Conservation (phyloP, 2,329 filamentous ascomycete species). For the Exophiala dermatitidis region DNA sequence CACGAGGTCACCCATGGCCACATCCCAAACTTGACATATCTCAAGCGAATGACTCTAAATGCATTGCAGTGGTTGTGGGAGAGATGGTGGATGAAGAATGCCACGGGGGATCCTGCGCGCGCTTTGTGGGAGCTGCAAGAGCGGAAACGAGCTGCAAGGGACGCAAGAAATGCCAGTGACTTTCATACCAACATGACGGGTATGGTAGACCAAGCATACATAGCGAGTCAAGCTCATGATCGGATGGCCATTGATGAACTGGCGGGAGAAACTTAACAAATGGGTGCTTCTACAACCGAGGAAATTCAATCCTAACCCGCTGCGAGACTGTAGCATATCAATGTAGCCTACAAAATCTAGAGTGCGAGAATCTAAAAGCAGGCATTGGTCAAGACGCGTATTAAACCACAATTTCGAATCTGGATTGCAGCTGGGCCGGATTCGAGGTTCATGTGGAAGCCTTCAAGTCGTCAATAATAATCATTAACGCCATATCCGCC, state of each 20-base stretch:
- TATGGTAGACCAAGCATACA: background rate
- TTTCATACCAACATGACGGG: background rate
- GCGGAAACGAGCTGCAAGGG: constrained; percentile 4
- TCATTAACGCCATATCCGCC: too few species aligned
- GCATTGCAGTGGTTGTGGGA: constrained; percentile 72
- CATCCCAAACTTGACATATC: constrained; percentile 60
- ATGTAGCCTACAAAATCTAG: too few species aligned
- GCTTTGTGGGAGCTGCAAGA: constrained; percentile 20
- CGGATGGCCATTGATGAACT: background rate
- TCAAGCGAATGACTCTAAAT: constrained; percentile 57
- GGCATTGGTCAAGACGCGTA: too few species aligned
- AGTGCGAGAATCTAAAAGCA: too few species aligned
- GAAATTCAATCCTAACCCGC: too few species aligned
- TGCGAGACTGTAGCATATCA: too few species aligned
- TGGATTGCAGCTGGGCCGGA: too few species aligned
- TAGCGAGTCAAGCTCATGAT: background rate
- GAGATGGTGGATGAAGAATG: constrained; percentile 26
- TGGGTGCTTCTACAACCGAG: too few species aligned
- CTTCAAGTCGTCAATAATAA: too few species aligned
- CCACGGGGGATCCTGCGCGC: constrained; percentile 13
- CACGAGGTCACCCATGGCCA: constrained; percentile 79
- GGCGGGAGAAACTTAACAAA: background rate
- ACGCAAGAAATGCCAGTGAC: constrained; percentile 8
- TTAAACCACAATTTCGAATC: too few species aligned
- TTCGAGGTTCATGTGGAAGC: too few species aligned